Evolutionary conservation across 1,284 basidiomycete genomes (phyloP).

Genomic region (Cryptococcus neoformans): DNA sequence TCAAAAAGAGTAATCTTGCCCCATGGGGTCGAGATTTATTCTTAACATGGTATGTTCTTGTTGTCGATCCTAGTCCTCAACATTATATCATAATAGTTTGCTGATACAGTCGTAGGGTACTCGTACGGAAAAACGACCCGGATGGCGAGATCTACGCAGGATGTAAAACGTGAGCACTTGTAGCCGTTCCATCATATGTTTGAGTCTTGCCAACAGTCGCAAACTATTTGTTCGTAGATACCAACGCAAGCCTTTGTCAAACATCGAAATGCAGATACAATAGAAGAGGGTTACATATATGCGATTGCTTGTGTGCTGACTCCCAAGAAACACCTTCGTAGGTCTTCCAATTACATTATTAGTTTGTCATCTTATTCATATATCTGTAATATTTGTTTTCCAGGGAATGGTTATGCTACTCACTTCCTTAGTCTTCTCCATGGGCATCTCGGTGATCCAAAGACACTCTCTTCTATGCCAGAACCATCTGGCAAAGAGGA

Average conservation of each 20-base stretch:
- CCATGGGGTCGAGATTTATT: too few relatives aligned
- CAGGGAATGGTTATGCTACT: slow-evolving; percentile 35
- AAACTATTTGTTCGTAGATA: too few relatives aligned
- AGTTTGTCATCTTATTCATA: neutral
- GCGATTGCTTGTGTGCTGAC: slow-evolving; percentile 37
- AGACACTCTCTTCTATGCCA: neutral
- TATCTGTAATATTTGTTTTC: neutral
- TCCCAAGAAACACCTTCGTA: slow-evolving; percentile 24
- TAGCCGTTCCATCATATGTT: too few relatives aligned
- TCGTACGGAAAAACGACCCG: slow-evolving; percentile 6
- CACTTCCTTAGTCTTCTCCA: slow-evolving; percentile 36
- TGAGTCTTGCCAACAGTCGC: too few relatives aligned
- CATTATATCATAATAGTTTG: too few relatives aligned
- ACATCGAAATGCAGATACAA: slow-evolving; percentile 12
- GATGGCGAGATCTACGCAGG: slow-evolving; percentile 27
- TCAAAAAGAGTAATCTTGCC: too few relatives aligned
- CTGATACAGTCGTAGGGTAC: too few relatives aligned
- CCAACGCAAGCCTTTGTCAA: slow-evolving; percentile 23
- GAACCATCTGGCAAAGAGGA: neutral
- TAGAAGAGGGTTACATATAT: slow-evolving; percentile 23
- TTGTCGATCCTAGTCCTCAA: too few relatives aligned
- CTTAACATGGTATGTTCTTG: too few relatives aligned
- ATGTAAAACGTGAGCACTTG: slow-evolving; percentile 28
- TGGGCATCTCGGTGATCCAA: slow-evolving; percentile 6
- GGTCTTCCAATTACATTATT: neutral